Conservation (phyloP, 2,329 filamentous ascomycete genomes). For the Colletotrichum sp. region DNA sequence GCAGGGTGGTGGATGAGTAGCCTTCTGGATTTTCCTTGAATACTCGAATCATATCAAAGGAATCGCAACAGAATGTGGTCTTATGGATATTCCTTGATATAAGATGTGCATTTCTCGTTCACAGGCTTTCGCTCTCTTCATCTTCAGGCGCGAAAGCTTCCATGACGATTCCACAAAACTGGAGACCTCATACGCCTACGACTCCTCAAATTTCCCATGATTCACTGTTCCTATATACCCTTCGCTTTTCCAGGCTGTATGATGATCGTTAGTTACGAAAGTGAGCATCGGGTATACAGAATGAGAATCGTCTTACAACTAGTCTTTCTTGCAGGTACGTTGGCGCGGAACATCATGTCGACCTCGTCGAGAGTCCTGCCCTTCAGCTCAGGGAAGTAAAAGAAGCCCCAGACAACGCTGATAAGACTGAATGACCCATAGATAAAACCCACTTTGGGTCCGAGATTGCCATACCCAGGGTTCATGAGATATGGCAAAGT, state of each 20-base stretch:
- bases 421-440: neutral
- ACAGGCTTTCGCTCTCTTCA: neutral
- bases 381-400: neutral
- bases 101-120: neutral
- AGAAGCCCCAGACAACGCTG: neutral
- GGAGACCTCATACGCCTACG: neutral
- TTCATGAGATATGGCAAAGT: neutral
- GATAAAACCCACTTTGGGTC: neutral
- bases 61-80: neutral
- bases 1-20: neutral
- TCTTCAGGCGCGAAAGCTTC: neutral
- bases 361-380: neutral
- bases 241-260: neutral
- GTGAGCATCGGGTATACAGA: neutral
- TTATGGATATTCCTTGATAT: neutral
- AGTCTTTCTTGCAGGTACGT: neutral
- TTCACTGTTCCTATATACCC: neutral
- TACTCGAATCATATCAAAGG: fast-evolving
- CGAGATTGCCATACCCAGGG: neutral
- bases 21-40: neutral
- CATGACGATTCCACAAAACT: neutral
- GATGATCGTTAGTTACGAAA: neutral
- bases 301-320: neutral
- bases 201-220: neutral
- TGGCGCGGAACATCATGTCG: neutral